Percentiles rank a stretch among this genome's conserved stretches.
Evolutionary conservation across 768 basidiomycete genomes (phyloP).

Genomic region (Strobilomyces confusus): DNA sequence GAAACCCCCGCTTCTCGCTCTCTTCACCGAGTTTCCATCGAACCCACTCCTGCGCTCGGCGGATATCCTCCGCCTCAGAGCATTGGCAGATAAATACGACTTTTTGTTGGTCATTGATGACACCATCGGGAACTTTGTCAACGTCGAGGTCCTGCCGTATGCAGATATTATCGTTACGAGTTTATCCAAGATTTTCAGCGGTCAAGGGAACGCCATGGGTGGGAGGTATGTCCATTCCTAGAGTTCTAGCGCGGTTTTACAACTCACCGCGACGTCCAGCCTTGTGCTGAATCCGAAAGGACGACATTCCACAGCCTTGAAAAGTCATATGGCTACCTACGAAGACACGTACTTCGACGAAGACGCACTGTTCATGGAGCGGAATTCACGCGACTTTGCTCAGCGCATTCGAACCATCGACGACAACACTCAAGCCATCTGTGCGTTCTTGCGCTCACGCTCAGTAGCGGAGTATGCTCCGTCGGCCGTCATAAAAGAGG

Average conservation of each 20-base stretch:
- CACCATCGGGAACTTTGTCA: slow-evolving; percentile 91
- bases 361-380: slow-evolving; percentile 95
- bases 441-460: slow-evolving; percentile 67
- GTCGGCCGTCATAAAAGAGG: slow-evolving; percentile 62
- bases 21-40: slow-evolving; percentile 94
- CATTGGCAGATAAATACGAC: slow-evolving; percentile 81
- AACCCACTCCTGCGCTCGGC: slow-evolving; percentile 91
- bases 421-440: slow-evolving; percentile 75
- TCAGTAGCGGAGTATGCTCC: slow-evolving; percentile 40
- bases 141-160: slow-evolving; percentile 83
- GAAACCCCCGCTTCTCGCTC: slow-evolving; percentile 63
- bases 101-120: slow-evolving; percentile 92
- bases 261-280: slow-evolving; percentile 37
- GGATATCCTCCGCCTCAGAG: slow-evolving; percentile 67
- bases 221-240: slow-evolving; percentile 65
- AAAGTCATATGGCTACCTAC: slow-evolving; percentile 55
- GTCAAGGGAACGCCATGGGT: slow-evolving; percentile 94
- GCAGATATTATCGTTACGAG: slow-evolving; percentile 91
- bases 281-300: slow-evolving; percentile 82
- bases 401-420: slow-evolving; percentile 75
- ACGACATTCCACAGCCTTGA: slow-evolving; percentile 64
- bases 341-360: slow-evolving; percentile 88
- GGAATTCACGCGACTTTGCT: slow-evolving; percentile 92
- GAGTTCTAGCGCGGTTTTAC: neutral
- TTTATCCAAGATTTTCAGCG: slow-evolving; percentile 92